phyloP scores from a whole-genome alignment of 148 eudicot species.

The Hydrangea macrophylla region DNA sequence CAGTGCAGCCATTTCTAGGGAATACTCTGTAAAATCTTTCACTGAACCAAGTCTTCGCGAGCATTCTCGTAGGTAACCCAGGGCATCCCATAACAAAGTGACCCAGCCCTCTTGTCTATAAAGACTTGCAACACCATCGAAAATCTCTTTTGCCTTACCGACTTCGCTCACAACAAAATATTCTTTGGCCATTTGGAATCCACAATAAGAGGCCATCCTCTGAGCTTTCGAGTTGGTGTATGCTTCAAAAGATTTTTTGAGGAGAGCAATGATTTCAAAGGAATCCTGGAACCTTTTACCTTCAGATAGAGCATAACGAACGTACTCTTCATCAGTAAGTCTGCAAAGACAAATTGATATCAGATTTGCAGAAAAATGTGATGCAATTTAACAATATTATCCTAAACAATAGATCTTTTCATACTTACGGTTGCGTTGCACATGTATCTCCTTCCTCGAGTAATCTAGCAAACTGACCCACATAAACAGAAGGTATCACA shows the following conservation, averaged over 20 bases:
- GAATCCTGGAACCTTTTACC: conserved; percentile 92
- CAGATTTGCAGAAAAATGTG: not conserved
- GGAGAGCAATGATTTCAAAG: conserved; percentile 83
- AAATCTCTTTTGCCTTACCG: conserved; percentile 55
- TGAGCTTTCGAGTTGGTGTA: conserved; percentile 57
- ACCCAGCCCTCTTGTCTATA: conserved; percentile 93
- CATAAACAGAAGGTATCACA: conserved; percentile 67
- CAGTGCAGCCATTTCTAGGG: conserved; percentile 97
- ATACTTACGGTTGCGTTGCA: conserved; percentile 76
- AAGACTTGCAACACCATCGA: conserved; percentile 59
- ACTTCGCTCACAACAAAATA: conserved; percentile 54
- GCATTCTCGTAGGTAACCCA: conserved; percentile 93
- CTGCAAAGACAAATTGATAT: conserved; percentile 40
- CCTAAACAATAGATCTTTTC: conserved; percentile 5
- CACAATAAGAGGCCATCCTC: conserved; percentile 81
- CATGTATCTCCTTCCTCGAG: conserved; percentile 61
- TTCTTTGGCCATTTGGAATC: conserved; percentile 79
- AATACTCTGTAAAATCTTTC: conserved; percentile 82
- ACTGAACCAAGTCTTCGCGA: conserved; percentile 56
- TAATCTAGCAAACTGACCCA: conserved; percentile 90
- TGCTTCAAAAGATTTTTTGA: conserved; percentile 75
- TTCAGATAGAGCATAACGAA: conserved; percentile 66
- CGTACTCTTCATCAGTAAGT: conserved; percentile 82
- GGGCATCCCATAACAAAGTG: conserved; percentile 79
- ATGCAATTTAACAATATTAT: conserved; percentile 10